Evolutionary conservation across 2,329 filamentous ascomycete species (phyloP).

Genomic region (Colletotrichum orchidophilum): DNA sequence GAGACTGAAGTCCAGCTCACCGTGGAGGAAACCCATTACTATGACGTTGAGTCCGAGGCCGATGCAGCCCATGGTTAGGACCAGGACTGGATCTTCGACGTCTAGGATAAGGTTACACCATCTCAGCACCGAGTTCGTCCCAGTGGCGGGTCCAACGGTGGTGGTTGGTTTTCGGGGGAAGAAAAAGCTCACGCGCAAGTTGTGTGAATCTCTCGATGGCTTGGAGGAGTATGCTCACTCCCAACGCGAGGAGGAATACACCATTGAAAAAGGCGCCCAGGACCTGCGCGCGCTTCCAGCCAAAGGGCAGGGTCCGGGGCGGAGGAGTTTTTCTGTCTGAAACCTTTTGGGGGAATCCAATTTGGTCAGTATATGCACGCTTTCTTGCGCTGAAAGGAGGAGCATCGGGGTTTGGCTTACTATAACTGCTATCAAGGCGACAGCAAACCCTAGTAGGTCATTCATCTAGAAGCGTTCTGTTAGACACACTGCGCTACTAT

Average conservation of each 20-base stretch:
- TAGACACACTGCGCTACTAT: neutral
- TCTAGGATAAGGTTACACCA: conserved; percentile 47
- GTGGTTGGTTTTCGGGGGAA: too few relatives aligned
- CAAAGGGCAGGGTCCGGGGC: conserved; percentile 72
- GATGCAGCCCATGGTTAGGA: conserved; percentile 75
- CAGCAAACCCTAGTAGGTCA: conserved; percentile 74
- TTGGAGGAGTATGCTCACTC: conserved; percentile 77
- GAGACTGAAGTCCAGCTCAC: conserved; percentile 44
- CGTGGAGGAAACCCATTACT: conserved; percentile 72
- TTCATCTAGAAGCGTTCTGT: conserved; percentile 61
- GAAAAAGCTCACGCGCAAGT: conserved; percentile 55
- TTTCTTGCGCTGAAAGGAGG: too few relatives aligned
- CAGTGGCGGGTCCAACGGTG: too few relatives aligned
- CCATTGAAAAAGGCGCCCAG: conserved; percentile 85
- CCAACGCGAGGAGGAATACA: conserved; percentile 76
- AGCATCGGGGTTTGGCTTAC: conserved; percentile 52
- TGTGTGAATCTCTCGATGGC: conserved; percentile 76
- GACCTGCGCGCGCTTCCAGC: conserved; percentile 80
- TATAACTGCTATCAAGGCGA: conserved; percentile 71
- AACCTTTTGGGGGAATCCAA: too few relatives aligned
- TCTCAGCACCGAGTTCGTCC: neutral
- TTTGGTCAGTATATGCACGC: too few relatives aligned
- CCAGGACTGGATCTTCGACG: conserved; percentile 70
- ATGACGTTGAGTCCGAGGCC: conserved; percentile 75
- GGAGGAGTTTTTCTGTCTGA: conserved; percentile 64